phyloP scores from a whole-genome alignment of 257 asterid genomes.

The Solanum virginianum region DNA sequence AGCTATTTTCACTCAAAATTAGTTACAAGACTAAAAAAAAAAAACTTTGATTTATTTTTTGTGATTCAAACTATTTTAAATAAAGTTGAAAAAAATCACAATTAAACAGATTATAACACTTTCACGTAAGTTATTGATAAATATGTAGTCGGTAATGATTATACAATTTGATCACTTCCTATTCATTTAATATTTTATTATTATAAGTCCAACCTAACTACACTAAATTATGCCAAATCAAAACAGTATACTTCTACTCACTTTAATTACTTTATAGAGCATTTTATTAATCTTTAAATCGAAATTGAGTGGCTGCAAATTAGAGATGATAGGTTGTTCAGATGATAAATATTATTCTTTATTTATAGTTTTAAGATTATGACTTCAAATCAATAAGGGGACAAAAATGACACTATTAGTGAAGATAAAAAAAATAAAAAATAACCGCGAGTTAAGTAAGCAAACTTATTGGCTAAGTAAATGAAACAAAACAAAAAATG shows the following conservation, averaged over 20 bases:
- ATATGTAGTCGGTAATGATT: too few relatives aligned
- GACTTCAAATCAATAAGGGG: background rate
- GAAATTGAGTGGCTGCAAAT: background rate
- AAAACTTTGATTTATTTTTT: too few relatives aligned
- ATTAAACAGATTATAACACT: too few relatives aligned
- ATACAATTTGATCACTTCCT: too few relatives aligned
- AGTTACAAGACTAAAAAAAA: too few relatives aligned
- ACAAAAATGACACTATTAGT: too few relatives aligned
- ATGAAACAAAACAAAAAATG: background rate
- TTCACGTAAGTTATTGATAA: too few relatives aligned
- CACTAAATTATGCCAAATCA: background rate
- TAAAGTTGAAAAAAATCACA: too few relatives aligned
- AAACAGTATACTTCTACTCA: background rate
- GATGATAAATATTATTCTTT: background rate
- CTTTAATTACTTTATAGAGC: background rate
- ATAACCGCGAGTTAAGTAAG: background rate
- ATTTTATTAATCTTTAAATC: background rate
- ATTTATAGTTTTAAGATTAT: background rate
- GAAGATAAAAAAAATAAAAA: too few relatives aligned
- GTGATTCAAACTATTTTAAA: too few relatives aligned
- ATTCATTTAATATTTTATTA: too few relatives aligned
- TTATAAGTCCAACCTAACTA: background rate
- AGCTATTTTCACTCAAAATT: too few relatives aligned
- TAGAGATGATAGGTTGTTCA: background rate
- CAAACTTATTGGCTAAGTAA: background rate